Conservation (phyloP, 345 rosid genomes). For the Cardamine resedifolia region DNA sequence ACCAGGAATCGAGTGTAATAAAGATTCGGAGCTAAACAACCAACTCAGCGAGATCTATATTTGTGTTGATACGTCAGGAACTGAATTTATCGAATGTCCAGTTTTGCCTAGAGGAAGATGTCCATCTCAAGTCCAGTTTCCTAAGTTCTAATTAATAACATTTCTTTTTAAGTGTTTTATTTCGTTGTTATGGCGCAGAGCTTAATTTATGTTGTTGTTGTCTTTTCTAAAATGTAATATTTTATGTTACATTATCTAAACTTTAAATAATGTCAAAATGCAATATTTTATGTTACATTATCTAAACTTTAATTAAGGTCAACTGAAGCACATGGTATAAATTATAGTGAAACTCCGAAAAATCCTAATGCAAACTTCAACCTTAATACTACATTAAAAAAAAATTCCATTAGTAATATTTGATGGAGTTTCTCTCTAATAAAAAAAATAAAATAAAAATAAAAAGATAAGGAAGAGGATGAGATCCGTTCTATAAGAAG, state of each 20-base stretch:
- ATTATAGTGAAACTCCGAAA: not conserved
- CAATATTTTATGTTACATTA: too few relatives aligned
- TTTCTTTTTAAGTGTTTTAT: not conserved
- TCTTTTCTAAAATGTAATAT: not conserved
- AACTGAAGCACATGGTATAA: too few relatives aligned
- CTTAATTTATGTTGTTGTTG: not conserved
- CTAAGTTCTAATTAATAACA: conserved; percentile 53
- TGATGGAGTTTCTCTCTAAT: too few relatives aligned
- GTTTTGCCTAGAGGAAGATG: conserved; percentile 47
- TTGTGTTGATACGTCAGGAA: conserved; percentile 71
- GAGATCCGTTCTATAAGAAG: too few relatives aligned
- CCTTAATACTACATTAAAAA: too few relatives aligned
- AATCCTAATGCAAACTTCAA: not conserved
- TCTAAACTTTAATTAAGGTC: too few relatives aligned
- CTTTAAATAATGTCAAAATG: too few relatives aligned
- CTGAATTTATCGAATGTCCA: conserved; percentile 67
- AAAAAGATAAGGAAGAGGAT: too few relatives aligned
- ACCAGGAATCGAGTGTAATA: conserved; percentile 65
- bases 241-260: not conserved
- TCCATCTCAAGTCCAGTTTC: conserved; percentile 52
- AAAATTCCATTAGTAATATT: too few relatives aligned
- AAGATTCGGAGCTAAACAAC: conserved; percentile 44
- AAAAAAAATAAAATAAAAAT: too few relatives aligned
- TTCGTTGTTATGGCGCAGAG: not conserved
- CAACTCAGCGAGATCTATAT: conserved; percentile 60